Evolutionary conservation across 306 rosid genomes (phyloP), one percentile per base, ranked within the genome.

Genomic region (Senna tora): DNA sequence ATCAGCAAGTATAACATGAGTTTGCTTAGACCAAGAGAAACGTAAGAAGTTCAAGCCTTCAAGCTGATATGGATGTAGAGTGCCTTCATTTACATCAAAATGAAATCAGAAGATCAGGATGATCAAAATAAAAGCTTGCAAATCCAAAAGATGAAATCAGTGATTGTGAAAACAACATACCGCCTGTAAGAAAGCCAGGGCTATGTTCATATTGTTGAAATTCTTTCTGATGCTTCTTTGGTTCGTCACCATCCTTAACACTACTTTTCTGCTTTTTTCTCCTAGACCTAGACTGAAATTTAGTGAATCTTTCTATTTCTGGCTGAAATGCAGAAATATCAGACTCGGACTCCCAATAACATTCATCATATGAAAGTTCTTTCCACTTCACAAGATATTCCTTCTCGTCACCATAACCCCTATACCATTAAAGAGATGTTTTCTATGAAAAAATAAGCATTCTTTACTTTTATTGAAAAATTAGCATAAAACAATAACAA

Each of bases 1-100:
- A 71, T 94, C 99, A 77, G 99, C 99, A 76, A 94, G 96, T 82
- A 94, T 91, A 51, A 94, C 99, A 71, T 94, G 99, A 67, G 97
- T 94, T 80, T 91, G 96, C 84, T 94, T 94, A 85, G 97, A 94
- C 99, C 99, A 94, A 77, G 99, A 91, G 77, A 82, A 94, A 46
- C 97, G 92, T 67, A 94, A 80, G 85, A 94, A 94, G 84, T 94
- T 94, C 88, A 94, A 82, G 72, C 99, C 99, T 83, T 94, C 99
- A 74, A 94, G 99, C 89, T 94, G 99, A 73, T 94, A 94, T 52
- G 99, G 99, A 77, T 94, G 99, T 43, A 94, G 83, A 25, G 87
- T 61, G 77, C 99, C 99, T 94, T 80, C 75, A 82, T 52, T 76
- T 69, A 76, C 75, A 34, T 72, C 59, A 52, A 83, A 75, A 80